These are phyloP conservation scores for Aspergillus calidoustus DNA, from an alignment of 2,329 filamentous ascomycete species.

Conservation along the genomic window DNA sequence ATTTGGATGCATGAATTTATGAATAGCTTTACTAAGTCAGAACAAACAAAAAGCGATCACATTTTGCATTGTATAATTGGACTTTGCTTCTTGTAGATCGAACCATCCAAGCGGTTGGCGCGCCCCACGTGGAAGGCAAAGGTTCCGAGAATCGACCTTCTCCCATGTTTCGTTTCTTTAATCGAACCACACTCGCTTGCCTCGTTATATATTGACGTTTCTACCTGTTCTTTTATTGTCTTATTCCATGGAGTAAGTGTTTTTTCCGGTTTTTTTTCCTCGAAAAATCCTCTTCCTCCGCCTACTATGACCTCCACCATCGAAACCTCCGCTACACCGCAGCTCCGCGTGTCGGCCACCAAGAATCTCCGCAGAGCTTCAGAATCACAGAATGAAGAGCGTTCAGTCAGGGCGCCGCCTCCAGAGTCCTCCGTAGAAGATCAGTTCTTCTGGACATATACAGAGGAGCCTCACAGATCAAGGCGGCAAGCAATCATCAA, in stretches of 20 bases:
- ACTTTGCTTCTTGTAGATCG: conserved; percentile 12
- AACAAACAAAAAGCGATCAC: conserved; percentile 11
- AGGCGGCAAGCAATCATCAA: conserved; percentile 94
- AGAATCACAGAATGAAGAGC: conserved; percentile 22
- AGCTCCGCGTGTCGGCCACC: conserved; percentile 40
- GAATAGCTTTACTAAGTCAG: conserved; percentile 1
- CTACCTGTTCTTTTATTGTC: neutral
- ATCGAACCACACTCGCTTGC: conserved; percentile 14
- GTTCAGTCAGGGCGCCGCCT: conserved; percentile 34
- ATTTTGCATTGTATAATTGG: neutral
- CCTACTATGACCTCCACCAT: conserved; percentile 34
- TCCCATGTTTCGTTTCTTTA: conserved; percentile 22
- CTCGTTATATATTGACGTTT: neutral
- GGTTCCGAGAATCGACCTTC: conserved; percentile 29
- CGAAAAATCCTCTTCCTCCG: conserved; percentile 12
- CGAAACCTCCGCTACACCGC: conserved; percentile 36
- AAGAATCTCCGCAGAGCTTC: conserved; percentile 27
- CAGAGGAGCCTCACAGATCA: conserved; percentile 94
- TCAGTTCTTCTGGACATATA: conserved; percentile 98
- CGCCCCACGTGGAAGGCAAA: conserved; percentile 44
- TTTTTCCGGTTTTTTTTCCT: neutral
- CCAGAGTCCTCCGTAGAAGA: conserved; percentile 48
- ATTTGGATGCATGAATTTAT: conserved; percentile 4
- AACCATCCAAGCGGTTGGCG: conserved; percentile 26
- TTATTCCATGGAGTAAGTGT: conserved; percentile 28